These are phyloP conservation scores for Aspergillus costaricaensis DNA, from an alignment of 2,329 filamentous ascomycete genomes.

Conservation along the genomic window DNA sequence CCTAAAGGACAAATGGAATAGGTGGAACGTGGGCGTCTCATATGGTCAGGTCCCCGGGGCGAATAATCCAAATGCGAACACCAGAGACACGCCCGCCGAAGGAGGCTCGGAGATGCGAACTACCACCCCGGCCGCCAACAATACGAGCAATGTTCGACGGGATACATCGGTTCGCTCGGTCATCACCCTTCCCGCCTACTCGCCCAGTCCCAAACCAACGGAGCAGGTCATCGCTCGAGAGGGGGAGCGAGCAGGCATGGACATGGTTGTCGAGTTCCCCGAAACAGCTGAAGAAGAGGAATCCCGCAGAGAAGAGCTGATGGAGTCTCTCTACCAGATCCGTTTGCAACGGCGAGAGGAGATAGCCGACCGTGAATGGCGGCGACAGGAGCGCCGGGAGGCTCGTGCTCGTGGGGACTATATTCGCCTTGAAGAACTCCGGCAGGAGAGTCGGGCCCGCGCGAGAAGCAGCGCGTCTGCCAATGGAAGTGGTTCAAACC, in stretches of 20 bases:
- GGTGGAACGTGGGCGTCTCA: slow-evolving; percentile 48
- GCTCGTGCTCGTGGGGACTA: slow-evolving; percentile 71
- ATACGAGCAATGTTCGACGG: slow-evolving; percentile 62
- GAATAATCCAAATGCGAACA: slow-evolving; percentile 24
- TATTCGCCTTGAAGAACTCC: slow-evolving; percentile 67
- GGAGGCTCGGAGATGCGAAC: slow-evolving; percentile 33
- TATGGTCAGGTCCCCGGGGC: slow-evolving; percentile 43
- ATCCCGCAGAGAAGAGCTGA: slow-evolving; percentile 77
- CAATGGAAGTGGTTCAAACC: slow-evolving; percentile 39
- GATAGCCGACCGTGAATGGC: slow-evolving; percentile 73
- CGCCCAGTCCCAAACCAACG: slow-evolving; percentile 67
- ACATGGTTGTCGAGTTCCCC: slow-evolving; percentile 83
- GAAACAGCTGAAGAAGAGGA: slow-evolving; percentile 80
- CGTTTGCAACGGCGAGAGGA: slow-evolving; percentile 74
- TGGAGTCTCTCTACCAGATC: slow-evolving; percentile 91
- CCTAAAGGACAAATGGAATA: slow-evolving; percentile 55
- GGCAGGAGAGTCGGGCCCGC: slow-evolving; percentile 57
- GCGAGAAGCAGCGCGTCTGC: slow-evolving; percentile 33
- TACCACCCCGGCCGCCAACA: slow-evolving; percentile 9
- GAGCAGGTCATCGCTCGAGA: slow-evolving; percentile 85
- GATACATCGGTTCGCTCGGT: slow-evolving; percentile 89
- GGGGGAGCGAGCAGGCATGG: slow-evolving; percentile 88
- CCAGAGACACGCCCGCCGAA: slow-evolving; percentile 30
- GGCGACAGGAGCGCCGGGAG: slow-evolving; percentile 68
- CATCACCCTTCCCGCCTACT: slow-evolving; percentile 89